A percentile compares a stretch with the other conserved stretches of the same genome.
Evolutionary conservation across 1,139 yeast species (phyloP).

Genomic region (Lodderomyces orthopsilosis): DNA sequence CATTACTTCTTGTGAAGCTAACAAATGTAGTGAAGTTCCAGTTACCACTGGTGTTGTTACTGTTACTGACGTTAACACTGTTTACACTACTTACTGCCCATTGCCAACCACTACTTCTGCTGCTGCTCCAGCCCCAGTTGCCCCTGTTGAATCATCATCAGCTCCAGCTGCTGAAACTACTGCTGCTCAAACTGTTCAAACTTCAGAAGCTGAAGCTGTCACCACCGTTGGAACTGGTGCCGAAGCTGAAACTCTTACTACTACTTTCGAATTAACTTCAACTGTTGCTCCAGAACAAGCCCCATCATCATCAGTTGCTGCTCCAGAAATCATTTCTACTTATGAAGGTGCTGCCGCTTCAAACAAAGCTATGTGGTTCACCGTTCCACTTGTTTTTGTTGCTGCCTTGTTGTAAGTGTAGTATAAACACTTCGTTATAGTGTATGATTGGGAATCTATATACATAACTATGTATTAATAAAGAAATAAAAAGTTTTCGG

Average conservation of each 20-base stretch:
- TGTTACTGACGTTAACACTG: conserved; percentile 25
- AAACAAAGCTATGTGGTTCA: conserved; percentile 10
- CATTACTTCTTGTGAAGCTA: conserved; percentile 45
- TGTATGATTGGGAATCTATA: neutral
- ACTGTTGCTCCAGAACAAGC: conserved; percentile 10
- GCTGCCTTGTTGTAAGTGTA: conserved; percentile 11
- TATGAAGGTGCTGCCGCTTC: conserved; percentile 14
- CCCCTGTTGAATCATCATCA: conserved; percentile 5
- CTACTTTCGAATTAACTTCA: conserved; percentile 10
- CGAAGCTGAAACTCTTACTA: conserved; percentile 6
- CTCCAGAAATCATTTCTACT: conserved; percentile 6
- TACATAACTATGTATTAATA: neutral
- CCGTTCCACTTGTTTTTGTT: conserved; percentile 12
- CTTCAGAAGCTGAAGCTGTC: neutral
- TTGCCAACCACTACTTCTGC: conserved; percentile 13
- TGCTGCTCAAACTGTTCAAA: conserved; percentile 3
- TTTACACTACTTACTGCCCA: conserved; percentile 36
- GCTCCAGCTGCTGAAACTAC: conserved; percentile 4
- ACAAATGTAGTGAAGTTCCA: conserved; percentile 30
- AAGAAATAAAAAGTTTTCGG: neutral
- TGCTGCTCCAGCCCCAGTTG: conserved; percentile 7
- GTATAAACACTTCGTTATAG: neutral
- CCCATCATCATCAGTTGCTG: conserved; percentile 8
- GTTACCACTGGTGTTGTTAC: conserved; percentile 36
- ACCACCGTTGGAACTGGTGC: conserved; percentile 1